Evolutionary conservation across 2,329 filamentous ascomycete species (phyloP).

Genomic region (Cytospora mali): DNA sequence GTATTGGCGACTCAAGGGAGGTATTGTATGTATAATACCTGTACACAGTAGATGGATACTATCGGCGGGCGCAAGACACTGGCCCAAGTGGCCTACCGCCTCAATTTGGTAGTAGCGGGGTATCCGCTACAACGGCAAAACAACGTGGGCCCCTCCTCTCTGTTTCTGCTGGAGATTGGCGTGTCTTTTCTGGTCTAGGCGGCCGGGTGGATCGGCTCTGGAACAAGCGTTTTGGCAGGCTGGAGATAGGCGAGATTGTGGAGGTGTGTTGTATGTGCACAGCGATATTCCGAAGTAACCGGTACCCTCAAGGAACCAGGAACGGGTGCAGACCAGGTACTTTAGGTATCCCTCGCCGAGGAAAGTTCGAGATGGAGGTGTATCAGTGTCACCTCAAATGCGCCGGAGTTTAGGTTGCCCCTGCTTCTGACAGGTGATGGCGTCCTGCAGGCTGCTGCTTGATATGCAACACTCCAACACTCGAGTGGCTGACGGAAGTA

Average conservation of each 20-base stretch:
- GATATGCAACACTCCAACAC: not conserved
- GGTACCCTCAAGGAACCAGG: not conserved
- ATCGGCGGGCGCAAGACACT: conserved; percentile 19
- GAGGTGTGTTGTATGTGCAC: not conserved
- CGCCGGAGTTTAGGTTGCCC: not conserved
- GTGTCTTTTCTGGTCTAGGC: conserved; percentile 14
- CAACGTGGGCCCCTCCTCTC: conserved; percentile 11
- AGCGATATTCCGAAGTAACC: not conserved
- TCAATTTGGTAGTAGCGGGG: not conserved
- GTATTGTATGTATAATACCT: not conserved
- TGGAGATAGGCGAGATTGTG: conserved; percentile 16
- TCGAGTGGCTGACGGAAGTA: not conserved
- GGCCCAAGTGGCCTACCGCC: not conserved
- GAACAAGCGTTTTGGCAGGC: conserved; percentile 23
- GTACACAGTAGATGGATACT: not conserved
- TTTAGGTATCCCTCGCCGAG: too few relatives aligned
- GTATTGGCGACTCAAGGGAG: not conserved
- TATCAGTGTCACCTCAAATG: not conserved
- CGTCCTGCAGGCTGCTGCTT: not conserved
- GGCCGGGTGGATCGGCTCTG: conserved; percentile 15
- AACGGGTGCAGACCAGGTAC: too few relatives aligned
- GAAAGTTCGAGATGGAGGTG: not conserved
- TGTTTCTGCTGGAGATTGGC: conserved; percentile 14
- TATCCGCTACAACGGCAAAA: conserved; percentile 13
- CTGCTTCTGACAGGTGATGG: not conserved